phyloP scores from a whole-genome alignment of 805 yeast genomes.

The Pichia cabralensis region DNA sequence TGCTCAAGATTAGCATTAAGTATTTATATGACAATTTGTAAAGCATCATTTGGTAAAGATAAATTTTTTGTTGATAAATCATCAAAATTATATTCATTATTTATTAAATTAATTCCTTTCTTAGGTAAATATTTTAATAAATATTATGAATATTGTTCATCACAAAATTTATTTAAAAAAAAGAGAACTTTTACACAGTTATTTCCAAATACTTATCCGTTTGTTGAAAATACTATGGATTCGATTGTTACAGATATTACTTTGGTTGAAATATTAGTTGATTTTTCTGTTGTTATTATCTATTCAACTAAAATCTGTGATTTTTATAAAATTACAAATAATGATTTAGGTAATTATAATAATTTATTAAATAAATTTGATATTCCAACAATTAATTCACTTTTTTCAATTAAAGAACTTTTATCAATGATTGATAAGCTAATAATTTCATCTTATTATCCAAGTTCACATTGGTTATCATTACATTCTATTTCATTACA shows the following conservation, averaged over 20 bases:
- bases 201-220: conserved; percentile 63
- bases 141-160: conserved; percentile 40
- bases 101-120: conserved; percentile 45
- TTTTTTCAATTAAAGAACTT: conserved; percentile 18
- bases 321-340: not conserved
- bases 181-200: conserved; percentile 57
- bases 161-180: conserved; percentile 34
- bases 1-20: conserved; percentile 57
- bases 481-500: conserved; percentile 42
- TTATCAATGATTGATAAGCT: conserved; percentile 31
- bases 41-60: conserved; percentile 16
- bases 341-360: not conserved
- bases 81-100: conserved; percentile 32
- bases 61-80: conserved; percentile 19
- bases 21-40: conserved; percentile 41
- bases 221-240: conserved; percentile 55
- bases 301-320: conserved; percentile 33
- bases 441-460: conserved; percentile 45
- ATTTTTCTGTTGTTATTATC: conserved; percentile 52
- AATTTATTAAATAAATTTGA: conserved; percentile 5
- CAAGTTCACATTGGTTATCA: conserved; percentile 66
- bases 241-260: conserved; percentile 61
- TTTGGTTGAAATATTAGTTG: conserved; percentile 64
- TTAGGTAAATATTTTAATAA: conserved; percentile 41
- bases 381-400: conserved; percentile 3